Base-by-base conservation (phyloP, 83 land plant genomes). In the Picea abies region DNA sequence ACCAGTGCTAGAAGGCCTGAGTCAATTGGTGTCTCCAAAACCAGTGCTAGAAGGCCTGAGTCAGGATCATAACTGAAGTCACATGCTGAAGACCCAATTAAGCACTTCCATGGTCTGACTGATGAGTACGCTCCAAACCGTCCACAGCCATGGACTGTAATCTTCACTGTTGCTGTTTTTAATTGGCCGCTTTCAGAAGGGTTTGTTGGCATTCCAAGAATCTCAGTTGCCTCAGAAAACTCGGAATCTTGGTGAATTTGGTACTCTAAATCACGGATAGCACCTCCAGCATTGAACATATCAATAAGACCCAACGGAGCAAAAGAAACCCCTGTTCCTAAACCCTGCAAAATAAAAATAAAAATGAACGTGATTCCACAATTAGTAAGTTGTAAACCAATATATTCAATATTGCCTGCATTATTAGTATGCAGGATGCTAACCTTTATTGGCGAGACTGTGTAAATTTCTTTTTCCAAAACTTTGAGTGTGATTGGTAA, bases 211-310 rank as follows among this genome's bases (percentile, higher is more conserved):
- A 52, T 52, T 52, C 56, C 56, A 52, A 52, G 14, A 52, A 52
- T 11, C 56, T 52, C 56, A 14, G 56, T 52, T 52, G 56, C 56
- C 14, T 52, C 56, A 52, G 14, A 52, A 52, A 52, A 10, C 56
- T 52, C 14, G 14, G 56, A 11, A 52, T 52, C 56, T 52, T 11
- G 56, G 56, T 10, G 56, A 52, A 10, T 69, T 6, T 29, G 61
- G 83, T n/a, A 79, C 49, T 56, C 35, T 11, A 90, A 19, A 66
- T 63, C 29, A 76, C 87, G 82, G 35, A 84, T 76, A 6, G 88
- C 92, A 70, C 92, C 92, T 73, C 92, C 92, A n/a, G 89, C 85
- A 72, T 90, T 87, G 72, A 81, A 90, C 92, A 90, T 90, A 44
- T 87, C 85, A 25, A 90, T 83, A 49, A 90, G 71, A 25, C 92